phyloP scores from a whole-genome alignment of 2,329 filamentous ascomycete species.

The Ceratocystis destructans region DNA sequence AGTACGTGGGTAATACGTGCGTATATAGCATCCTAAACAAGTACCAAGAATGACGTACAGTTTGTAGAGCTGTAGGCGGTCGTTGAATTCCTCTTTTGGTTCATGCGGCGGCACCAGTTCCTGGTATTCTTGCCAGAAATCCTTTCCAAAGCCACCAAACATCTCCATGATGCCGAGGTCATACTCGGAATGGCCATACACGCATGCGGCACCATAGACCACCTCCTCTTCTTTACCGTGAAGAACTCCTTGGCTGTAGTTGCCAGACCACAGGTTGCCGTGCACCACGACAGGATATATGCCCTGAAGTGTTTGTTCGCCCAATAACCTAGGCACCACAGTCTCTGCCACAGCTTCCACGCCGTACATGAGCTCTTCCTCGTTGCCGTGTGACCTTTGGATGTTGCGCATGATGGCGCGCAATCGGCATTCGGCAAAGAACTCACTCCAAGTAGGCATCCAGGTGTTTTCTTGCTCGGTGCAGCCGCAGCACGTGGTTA shows the following conservation, averaged over 20 bases:
- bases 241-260: constrained; percentile 55
- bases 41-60: constrained; percentile 43
- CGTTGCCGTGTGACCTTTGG: constrained; percentile 12
- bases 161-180: constrained; percentile 91
- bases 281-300: constrained; percentile 72
- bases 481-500: constrained; percentile 73
- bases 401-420: constrained; percentile 37
- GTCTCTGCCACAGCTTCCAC: constrained; percentile 49
- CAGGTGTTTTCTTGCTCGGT: constrained; percentile 70
- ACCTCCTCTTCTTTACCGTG: constrained; percentile 49
- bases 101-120: constrained; percentile 62
- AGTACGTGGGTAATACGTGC: constrained; percentile 17
- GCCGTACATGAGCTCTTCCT: constrained; percentile 36
- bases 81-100: constrained; percentile 70
- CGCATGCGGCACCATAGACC: constrained; percentile 67
- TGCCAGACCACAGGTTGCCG: constrained; percentile 89
- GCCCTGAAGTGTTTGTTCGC: constrained; percentile 48
- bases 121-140: constrained; percentile 68
- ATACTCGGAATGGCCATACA: constrained; percentile 79
- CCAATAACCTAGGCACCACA: constrained; percentile 66
- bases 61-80: constrained; percentile 69
- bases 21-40: background rate
- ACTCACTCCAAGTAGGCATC: constrained; percentile 63
- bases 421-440: constrained; percentile 67
- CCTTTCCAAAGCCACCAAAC: constrained; percentile 73